Evolutionary conservation across 2,329 filamentous ascomycete species (phyloP), one percentile per base, ranked within the genome.

Genomic region (Cladosporium sp.): DNA sequence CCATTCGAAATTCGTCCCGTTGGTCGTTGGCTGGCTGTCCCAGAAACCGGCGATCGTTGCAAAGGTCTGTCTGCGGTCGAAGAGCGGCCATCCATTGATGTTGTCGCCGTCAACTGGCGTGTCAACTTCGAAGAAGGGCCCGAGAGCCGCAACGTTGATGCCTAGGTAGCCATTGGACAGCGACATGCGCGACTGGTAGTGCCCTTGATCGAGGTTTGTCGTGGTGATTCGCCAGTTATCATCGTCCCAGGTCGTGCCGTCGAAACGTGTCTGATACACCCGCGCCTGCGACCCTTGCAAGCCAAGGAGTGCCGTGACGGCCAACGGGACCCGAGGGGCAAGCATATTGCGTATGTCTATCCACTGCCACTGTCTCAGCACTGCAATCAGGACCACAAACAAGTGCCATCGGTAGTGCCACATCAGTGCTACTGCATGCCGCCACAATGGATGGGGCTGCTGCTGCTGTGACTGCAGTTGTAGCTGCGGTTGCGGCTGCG

Each of bases 11-110:
- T 87, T 87, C 6, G 78, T 78, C 0, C 77, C 76, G 42, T 80
- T 82, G 0, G 77, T 80, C 31, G 73, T 76, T 2, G 75, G 73
- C 62, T 86, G 81, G 3, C 72, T 72, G 56, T 86, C 77, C 64
- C 77, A 87, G 62, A 87, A 87, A 1, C 84, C 84, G 4, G 81
- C 77, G 28, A 88, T 78, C 0, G 84, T 86, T 2, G 81, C 81
- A 63, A 87, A 87, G 0, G 80, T 78, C 59, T 86, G 81, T 33
- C 84, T 74, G 18, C 76, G 70, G 54, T 79, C 77, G 66, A 80
- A 85, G 2, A 87, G 71, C 11, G 85, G 85, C 85, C 85, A 88
- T 9, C 83, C 84, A 52, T 68, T 64, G 43, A 69, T 68, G 58
- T 78, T 82, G 54, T 81, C 78, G 34, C 76, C 73, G 54, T 82